Evolutionary conservation across 1,284 basidiomycete genomes (phyloP).

Genomic region (Mixia osmundae): DNA sequence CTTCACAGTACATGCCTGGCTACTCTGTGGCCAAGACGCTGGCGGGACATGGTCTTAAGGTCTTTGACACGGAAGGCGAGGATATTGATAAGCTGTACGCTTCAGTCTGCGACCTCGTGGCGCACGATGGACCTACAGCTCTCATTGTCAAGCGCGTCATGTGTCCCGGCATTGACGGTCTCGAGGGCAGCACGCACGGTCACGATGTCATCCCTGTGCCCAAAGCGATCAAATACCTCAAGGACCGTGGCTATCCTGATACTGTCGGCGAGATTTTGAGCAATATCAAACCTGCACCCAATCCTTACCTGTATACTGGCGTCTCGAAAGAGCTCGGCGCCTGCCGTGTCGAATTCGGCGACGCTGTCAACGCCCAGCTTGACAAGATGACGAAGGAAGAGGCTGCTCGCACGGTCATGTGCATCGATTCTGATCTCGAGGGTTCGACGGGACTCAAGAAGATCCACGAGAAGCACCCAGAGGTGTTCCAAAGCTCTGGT

Average conservation of each 20-base stretch:
- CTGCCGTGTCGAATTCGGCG: conserved; percentile 55
- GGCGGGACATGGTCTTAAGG: conserved; percentile 51
- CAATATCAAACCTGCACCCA: conserved; percentile 36
- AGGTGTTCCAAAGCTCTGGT: conserved; percentile 56
- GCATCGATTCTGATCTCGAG: conserved; percentile 65
- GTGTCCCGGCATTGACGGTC: conserved; percentile 52
- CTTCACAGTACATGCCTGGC: conserved; percentile 54
- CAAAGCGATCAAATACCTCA: conserved; percentile 46
- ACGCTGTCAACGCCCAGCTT: conserved; percentile 50
- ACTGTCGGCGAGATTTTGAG: conserved; percentile 34
- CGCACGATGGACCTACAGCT: conserved; percentile 46
- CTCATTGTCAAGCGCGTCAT: conserved; percentile 50
- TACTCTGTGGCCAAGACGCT: conserved; percentile 46
- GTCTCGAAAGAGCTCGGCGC: conserved; percentile 47
- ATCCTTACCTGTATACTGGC: conserved; percentile 39
- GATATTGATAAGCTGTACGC: conserved; percentile 50
- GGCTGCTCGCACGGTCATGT: conserved; percentile 51
- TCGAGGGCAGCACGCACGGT: conserved; percentile 49
- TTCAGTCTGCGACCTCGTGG: conserved; percentile 34
- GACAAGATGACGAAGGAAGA: conserved; percentile 49
- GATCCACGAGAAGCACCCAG: conserved; percentile 65
- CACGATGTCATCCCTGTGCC: conserved; percentile 34
- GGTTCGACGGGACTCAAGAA: conserved; percentile 62
- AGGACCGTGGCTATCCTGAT: conserved; percentile 35
- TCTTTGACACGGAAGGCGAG: conserved; percentile 45